phyloP scores from a whole-genome alignment of 352 stramenopile genomes.

The Phytophthora podocarpi region DNA sequence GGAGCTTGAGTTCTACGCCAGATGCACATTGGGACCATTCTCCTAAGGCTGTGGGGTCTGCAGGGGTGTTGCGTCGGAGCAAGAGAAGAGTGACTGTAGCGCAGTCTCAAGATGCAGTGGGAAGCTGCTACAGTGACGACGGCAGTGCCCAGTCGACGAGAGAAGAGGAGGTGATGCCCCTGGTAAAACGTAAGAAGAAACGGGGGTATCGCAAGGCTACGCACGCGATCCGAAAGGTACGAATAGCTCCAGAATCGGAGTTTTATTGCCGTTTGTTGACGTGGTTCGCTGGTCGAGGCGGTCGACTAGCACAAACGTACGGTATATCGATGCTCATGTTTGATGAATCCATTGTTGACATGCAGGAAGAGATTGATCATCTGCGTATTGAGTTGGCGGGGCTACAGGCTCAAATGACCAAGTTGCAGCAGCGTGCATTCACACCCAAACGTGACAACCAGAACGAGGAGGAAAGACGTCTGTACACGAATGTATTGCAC shows the following conservation, averaged over 20 bases:
- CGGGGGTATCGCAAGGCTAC: slow-evolving; percentile 38
- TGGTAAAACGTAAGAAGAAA: slow-evolving; percentile 26
- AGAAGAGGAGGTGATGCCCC: slow-evolving; percentile 6
- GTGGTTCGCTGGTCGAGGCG: no score
- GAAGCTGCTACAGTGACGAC: neutral
- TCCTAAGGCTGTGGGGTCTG: neutral
- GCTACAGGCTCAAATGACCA: slow-evolving; percentile 24
- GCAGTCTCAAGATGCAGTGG: neutral
- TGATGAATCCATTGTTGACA: slow-evolving; percentile 4
- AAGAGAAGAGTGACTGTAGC: slow-evolving; percentile 12
- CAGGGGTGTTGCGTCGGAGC: neutral
- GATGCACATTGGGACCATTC: neutral
- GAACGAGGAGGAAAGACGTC: slow-evolving; percentile 8
- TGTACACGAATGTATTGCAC: slow-evolving; percentile 32
- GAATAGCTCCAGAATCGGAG: no score
- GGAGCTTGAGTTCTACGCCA: neutral
- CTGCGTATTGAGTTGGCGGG: slow-evolving; percentile 28
- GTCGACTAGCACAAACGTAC: no score
- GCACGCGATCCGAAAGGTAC: slow-evolving; percentile 42
- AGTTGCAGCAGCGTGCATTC: slow-evolving; percentile 32
- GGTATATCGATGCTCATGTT: no score
- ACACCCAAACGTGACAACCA: slow-evolving; percentile 10
- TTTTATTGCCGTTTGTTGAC: no score
- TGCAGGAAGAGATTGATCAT: slow-evolving; percentile 36
- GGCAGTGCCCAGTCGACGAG: neutral